Conservation (phyloP, 768 basidiomycete genomes). For the Leccinum longicurvipes region DNA sequence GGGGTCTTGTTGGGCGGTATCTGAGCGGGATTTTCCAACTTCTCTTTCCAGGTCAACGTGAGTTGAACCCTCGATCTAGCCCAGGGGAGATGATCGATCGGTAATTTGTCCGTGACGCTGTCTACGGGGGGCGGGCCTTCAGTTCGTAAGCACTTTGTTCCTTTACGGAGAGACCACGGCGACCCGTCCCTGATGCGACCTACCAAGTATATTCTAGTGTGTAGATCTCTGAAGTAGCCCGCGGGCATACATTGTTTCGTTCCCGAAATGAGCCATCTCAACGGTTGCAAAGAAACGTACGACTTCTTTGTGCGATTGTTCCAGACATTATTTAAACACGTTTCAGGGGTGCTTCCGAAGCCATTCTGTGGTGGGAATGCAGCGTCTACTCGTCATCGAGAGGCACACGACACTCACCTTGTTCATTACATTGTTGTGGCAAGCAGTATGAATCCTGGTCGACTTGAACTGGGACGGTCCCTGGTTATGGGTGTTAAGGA, state of each 20-base stretch:
- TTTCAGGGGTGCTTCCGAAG: background rate
- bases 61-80: background rate
- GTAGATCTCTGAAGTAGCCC: background rate
- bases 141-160: background rate
- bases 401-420: background rate
- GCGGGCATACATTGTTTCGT: background rate
- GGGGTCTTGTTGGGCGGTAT: background rate
- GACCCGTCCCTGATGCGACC: background rate
- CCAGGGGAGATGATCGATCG: background rate
- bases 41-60: background rate
- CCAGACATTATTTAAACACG: background rate
- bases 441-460: background rate
- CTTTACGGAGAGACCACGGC: background rate
- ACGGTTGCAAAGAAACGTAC: background rate
- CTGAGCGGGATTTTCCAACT: background rate
- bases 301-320: too few species aligned
- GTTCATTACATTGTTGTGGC: background rate
- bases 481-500: background rate
- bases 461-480: background rate
- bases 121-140: background rate
- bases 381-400: background rate
- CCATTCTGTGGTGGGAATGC: background rate
- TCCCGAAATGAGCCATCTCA: background rate
- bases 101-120: background rate
- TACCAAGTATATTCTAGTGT: background rate